Conservation (phyloP, 2,329 filamentous ascomycete genomes). For the Talaromyces islandicus region DNA sequence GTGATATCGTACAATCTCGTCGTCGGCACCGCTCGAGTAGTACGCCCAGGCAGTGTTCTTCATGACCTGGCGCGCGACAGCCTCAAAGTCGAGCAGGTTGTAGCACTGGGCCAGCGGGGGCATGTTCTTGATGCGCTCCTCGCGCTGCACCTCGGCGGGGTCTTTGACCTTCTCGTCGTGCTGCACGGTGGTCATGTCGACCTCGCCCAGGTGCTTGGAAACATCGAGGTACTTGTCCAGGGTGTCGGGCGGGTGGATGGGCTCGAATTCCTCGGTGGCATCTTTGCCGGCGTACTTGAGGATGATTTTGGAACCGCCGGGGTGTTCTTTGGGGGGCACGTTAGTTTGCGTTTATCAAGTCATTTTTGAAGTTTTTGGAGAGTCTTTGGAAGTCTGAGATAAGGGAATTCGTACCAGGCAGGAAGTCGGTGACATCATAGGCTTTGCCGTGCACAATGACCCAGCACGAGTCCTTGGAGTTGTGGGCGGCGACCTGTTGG, state of each 20-base stretch:
- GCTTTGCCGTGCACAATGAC: conserved; percentile 82
- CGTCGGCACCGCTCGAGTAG: conserved; percentile 88
- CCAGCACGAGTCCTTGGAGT: conserved; percentile 79
- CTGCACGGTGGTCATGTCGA: conserved; percentile 77
- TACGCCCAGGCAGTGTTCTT: conserved; percentile 97
- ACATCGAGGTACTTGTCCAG: conserved; percentile 73
- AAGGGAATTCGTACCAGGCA: conserved; percentile 65
- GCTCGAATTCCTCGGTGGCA: conserved; percentile 85
- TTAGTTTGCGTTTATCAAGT: not conserved
- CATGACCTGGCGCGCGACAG: conserved; percentile 83
- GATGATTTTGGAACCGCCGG: conserved; percentile 86
- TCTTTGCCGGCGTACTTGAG: conserved; percentile 95
- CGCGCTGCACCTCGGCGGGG: conserved; percentile 67
- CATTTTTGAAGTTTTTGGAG: conserved; percentile 29
- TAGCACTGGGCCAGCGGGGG: conserved; percentile 82
- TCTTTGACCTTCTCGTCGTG: conserved; percentile 60
- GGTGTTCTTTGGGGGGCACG: conserved; percentile 63
- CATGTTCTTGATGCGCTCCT: conserved; percentile 68
- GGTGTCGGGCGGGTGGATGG: conserved; percentile 83
- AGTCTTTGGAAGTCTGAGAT: not conserved
- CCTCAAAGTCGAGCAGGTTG: conserved; percentile 93
- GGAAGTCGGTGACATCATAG: conserved; percentile 84
- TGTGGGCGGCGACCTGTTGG: conserved; percentile 65
- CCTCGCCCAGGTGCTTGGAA: conserved; percentile 81
- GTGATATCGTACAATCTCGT: conserved; percentile 67